Evolutionary conservation across 1,284 basidiomycete genomes (phyloP).

Genomic region (Apiotrichum porosum): DNA sequence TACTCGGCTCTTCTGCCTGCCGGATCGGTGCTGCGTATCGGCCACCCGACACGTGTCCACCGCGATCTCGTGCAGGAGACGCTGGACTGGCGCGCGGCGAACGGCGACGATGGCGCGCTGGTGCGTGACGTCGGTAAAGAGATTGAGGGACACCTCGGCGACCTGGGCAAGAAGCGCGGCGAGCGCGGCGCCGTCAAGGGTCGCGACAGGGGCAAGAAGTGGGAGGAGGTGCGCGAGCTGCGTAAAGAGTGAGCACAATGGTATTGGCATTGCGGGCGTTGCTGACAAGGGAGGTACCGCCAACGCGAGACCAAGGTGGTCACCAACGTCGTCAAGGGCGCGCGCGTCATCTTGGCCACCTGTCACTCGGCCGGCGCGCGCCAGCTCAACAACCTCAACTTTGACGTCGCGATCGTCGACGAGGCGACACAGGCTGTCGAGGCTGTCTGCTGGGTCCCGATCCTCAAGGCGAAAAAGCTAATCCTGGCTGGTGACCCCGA

Average conservation of each 20-base stretch:
- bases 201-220: constrained; percentile 74
- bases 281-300: constrained; percentile 59
- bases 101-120: constrained; percentile 71
- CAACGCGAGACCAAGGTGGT: constrained; percentile 80
- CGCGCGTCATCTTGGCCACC: constrained; percentile 82
- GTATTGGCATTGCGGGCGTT: background rate
- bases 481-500: constrained; percentile 86
- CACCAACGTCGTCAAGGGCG: constrained; percentile 67
- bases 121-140: constrained; percentile 81
- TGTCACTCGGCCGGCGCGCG: constrained; percentile 84
- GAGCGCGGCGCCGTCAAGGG: constrained; percentile 58
- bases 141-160: constrained; percentile 62
- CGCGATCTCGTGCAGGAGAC: constrained; percentile 70
- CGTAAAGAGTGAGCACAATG: constrained; percentile 69
- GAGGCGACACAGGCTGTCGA: constrained; percentile 97
- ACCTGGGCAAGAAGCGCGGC: constrained; percentile 71
- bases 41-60: constrained; percentile 90
- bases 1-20: constrained; percentile 40
- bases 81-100: constrained; percentile 76
- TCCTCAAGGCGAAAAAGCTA: constrained; percentile 76
- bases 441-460: constrained; percentile 93
- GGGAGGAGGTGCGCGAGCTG: constrained; percentile 84
- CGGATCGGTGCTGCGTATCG: constrained; percentile 64
- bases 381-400: constrained; percentile 67
- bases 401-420: constrained; percentile 91